A percentile compares a stretch with the other conserved stretches of the same genome.
phyloP scores from a whole-genome alignment of 116 monocot genomes.

The Phalaenopsis hybrid region DNA sequence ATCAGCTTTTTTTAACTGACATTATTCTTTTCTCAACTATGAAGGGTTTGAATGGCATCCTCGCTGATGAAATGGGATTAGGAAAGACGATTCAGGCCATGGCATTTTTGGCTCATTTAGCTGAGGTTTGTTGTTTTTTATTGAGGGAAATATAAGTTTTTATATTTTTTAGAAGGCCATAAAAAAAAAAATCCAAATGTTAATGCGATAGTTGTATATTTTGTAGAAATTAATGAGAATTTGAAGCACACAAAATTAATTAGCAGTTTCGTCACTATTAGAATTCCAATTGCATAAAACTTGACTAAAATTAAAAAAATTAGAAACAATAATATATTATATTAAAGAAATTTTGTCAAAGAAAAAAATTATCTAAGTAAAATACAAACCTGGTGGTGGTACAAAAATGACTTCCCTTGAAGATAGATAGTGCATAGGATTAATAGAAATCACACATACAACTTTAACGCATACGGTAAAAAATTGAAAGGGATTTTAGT shows the following conservation, averaged over 20 bases:
- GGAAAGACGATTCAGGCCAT: slow-evolving; percentile 99
- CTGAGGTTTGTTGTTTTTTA: slow-evolving; percentile 59
- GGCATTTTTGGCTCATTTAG: slow-evolving; percentile 96
- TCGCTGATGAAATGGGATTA: slow-evolving; percentile 99
- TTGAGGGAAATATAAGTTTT: background rate
- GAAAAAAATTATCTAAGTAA: too few relatives aligned
- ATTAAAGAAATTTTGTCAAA: too few relatives aligned
- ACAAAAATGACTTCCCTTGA: too few relatives aligned
- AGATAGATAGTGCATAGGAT: too few relatives aligned
- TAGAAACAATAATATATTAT: background rate
- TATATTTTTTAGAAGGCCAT: background rate
- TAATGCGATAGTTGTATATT: background rate
- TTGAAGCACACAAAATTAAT: background rate
- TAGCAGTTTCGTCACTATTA: background rate
- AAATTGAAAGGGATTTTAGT: too few relatives aligned
- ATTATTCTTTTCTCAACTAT: slow-evolving; percentile 6
- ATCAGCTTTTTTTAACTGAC: background rate
- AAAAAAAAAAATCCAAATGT: background rate
- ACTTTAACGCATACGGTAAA: too few relatives aligned
- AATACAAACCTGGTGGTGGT: too few relatives aligned
- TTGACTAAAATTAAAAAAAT: background rate
- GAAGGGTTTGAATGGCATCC: slow-evolving; percentile 95
- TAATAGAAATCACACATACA: too few relatives aligned
- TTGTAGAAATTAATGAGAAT: background rate
- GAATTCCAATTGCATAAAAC: background rate